These are phyloP conservation scores for Chaetomiaceae sp. DNA, from an alignment of 2,329 filamentous ascomycete species.

Conservation along the genomic window DNA sequence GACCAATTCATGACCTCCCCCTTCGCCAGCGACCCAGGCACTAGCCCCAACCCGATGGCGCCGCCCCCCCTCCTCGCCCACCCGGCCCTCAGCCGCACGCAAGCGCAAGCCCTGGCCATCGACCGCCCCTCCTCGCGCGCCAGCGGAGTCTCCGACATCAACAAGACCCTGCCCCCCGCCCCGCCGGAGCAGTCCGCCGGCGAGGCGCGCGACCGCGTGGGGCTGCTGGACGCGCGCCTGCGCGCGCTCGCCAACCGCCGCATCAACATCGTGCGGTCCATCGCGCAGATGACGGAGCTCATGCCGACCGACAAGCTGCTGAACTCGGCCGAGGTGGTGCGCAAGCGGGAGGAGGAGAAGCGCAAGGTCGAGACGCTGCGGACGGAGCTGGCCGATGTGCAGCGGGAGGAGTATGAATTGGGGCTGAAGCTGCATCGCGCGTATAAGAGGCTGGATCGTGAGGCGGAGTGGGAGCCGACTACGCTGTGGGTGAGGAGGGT, in stretches of 20 bases:
- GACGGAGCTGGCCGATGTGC: constrained; percentile 64
- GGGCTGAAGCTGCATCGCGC: constrained; percentile 68
- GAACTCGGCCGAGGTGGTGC: constrained; percentile 57
- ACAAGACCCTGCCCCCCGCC: constrained; percentile 56
- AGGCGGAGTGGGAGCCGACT: constrained; percentile 58
- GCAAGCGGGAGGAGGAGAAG: constrained; percentile 51
- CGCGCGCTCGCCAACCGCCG: constrained; percentile 60
- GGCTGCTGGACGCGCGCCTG: constrained; percentile 59
- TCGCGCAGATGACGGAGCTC: constrained; percentile 70
- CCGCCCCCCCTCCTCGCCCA: constrained; percentile 5
- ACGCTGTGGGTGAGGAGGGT: constrained; percentile 74
- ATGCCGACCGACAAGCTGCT: constrained; percentile 66
- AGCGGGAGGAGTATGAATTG: constrained; percentile 70
- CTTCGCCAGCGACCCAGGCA: constrained; percentile 13
- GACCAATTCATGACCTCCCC: constrained; percentile 30
- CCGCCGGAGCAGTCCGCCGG: constrained; percentile 50
- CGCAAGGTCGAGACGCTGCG: constrained; percentile 61
- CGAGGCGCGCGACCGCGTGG: constrained; percentile 55
- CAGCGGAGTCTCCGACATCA: constrained; percentile 26
- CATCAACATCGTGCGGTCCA: constrained; percentile 64
- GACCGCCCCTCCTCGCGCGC: constrained; percentile 31
- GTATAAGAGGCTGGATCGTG: constrained; percentile 67
- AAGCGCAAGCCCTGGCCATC: constrained; percentile 7
- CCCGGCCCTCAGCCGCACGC: constrained; percentile 15
- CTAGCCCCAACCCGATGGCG: constrained; percentile 1